Evolutionary conservation across 164 flowering plant genomes (phyloP).

Genomic region (Sedum album): DNA sequence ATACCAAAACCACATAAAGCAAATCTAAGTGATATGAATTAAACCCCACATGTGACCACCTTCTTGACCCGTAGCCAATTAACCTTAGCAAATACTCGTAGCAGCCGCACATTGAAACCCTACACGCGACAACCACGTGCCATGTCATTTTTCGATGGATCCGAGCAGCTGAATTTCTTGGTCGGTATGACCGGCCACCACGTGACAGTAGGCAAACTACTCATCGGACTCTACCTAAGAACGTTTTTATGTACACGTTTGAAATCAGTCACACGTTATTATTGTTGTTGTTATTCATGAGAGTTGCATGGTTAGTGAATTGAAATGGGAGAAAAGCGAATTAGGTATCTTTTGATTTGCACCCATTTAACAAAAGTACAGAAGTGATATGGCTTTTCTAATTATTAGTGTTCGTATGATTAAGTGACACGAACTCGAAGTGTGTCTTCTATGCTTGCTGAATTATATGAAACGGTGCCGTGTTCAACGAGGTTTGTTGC

Average conservation of each 20-base stretch:
- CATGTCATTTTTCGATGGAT: neutral
- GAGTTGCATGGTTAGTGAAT: neutral
- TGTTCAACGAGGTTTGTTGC: neutral
- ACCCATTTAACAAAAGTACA: neutral
- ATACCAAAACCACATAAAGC: neutral
- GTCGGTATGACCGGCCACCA: neutral
- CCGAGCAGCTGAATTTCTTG: conserved; percentile 2
- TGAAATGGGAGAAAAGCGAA: neutral
- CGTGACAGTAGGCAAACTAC: neutral
- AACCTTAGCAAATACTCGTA: neutral
- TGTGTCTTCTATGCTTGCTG: neutral
- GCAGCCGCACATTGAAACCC: neutral
- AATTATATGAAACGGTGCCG: neutral
- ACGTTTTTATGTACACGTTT: neutral
- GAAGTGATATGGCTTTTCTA: conserved; percentile 1
- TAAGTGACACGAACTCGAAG: neutral
- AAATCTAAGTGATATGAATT: neutral
- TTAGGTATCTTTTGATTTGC: neutral
- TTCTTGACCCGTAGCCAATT: neutral
- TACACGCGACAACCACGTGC: conserved; percentile 1
- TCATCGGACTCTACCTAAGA: neutral
- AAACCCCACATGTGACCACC: neutral
- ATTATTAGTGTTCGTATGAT: neutral
- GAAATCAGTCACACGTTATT: neutral
- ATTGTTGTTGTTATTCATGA: neutral